Evolutionary conservation across 139 green algal species (phyloP), one percentile per base, ranked within the genome.

Genomic region (Nannochloris sp.): DNA sequence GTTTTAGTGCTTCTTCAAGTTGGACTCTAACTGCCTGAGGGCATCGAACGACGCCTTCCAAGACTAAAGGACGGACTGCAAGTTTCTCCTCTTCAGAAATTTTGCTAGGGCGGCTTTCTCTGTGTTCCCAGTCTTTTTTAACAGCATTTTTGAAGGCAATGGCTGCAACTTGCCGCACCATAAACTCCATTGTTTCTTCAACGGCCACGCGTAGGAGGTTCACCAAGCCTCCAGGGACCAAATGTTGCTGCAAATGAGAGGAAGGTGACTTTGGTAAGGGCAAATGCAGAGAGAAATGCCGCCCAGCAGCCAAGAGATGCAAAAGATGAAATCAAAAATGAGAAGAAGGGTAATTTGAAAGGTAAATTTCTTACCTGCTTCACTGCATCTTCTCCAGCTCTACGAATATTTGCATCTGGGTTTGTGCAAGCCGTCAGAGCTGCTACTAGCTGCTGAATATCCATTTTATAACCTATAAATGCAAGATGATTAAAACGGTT

Each of bases 131-230:
- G 60, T 73, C 78, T 8, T 76, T 67, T 39, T 83, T 87, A n/a
- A 94, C 78, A 7, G 88, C 39, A 72, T 97, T 95, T 54, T 99
- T 99, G 70, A 99, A 92, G 4, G 80, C 71, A 70, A 98, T 99
- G 31, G 85, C 81, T 4, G 91, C 94, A 32, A 91, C 77, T 68
- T 97, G 93, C 8, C 91, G 78, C 3, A 96, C 77, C 2, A 74
- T 68, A 12, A 76, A 35, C 32, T 95, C 87, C 24, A 94, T 32
- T 0, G 65, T 60, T 10, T 78, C 71, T 64, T 90, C 85, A 14
- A 87, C 76, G 25, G 89, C 82, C 24, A 96, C 76, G 2, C 84
- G 81, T 68, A 98, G 76, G 54, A 98, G 76, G 48, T 79, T 83
- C 3, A 88, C 74, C 6, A 89, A 57, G 19, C n/a, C 25, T 48